Percentiles rank a stretch among this genome's conserved stretches.
phyloP scores from a whole-genome alignment of 2,329 filamentous ascomycete species.

The Colletotrichum orbiculare region DNA sequence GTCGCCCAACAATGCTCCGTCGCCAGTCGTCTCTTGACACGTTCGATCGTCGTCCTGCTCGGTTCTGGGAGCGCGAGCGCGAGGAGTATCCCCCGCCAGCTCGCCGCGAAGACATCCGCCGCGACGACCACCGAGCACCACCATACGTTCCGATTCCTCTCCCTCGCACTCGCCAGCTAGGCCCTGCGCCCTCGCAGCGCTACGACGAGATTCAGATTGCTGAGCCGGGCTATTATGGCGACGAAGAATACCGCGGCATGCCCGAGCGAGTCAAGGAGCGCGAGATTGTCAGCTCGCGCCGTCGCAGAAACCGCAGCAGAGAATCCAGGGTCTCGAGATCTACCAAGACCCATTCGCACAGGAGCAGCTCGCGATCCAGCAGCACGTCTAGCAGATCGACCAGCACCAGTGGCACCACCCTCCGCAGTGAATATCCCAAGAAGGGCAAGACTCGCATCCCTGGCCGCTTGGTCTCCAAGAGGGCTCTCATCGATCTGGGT shows the following conservation, averaged over 20 bases:
- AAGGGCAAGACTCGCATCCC: conserved; percentile 93
- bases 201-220: conserved; percentile 75
- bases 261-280: conserved; percentile 71
- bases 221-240: conserved; percentile 75
- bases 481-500: conserved; percentile 83
- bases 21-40: conserved; percentile 92
- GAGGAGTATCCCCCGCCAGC: conserved; percentile 74
- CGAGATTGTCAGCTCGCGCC: conserved; percentile 64
- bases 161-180: conserved; percentile 70
- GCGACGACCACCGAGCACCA: conserved; percentile 65
- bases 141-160: conserved; percentile 74
- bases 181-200: conserved; percentile 64
- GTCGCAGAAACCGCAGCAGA: conserved; percentile 56
- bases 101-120: conserved; percentile 57
- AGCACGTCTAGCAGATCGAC: conserved; percentile 53
- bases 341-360: conserved; percentile 50
- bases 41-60: conserved; percentile 79
- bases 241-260: conserved; percentile 76
- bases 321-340: conserved; percentile 54
- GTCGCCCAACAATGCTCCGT: conserved; percentile 76
- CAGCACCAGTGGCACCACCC: conserved; percentile 61
- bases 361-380: conserved; percentile 56
- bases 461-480: conserved; percentile 79
- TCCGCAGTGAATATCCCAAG: conserved; percentile 76
- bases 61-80: conserved; percentile 58